Evolutionary conservation across 192 early-diverging fungal genomes (phyloP), one percentile per base, ranked within the genome.

Genomic region (Podila verticillata): DNA sequence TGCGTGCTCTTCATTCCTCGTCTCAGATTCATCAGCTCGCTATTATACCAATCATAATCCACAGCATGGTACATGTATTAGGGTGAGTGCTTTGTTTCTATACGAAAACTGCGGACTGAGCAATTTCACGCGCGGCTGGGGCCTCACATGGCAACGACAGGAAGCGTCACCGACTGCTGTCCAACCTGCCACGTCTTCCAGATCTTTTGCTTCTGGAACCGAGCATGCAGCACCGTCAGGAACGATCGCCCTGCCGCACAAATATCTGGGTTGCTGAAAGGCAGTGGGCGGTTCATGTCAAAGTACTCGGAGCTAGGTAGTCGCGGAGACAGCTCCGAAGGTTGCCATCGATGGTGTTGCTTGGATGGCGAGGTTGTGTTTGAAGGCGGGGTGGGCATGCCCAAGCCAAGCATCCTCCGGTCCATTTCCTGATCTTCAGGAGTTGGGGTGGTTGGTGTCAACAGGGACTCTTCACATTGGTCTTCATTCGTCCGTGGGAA

Each of bases 121-220:
- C 36, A 39, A 2, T 9, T 6, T 35, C 9, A 35, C n/a, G n/a
- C n/a, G 9, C 35, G 9, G 35, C 35, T 35, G 10, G 13, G 10
- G 36, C 2, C 22, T 51, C 22, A 64, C 32, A 65, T 64, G 31
- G 74, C 74, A 9, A 77, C 74, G 7, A 77, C 74, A 26, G 74
- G 74, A 4, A 77, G 48, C 1, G 44, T 70, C 20, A 77, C 74
- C 3, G 51, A 69, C 29, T 77, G 57, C n/a, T 70, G 74, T 20
- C 63, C 68, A 36, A 77, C 68, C 34, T 77, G 28, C 74, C 74
- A 77, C 7, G 68, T 44, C 57, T 65, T 70, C 62, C 61, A 77
- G 2, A 70, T 32, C 6, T 4, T 1, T 24, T 77, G 74, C 17
- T 49, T 48, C 31, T 62, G 57, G 58, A 77, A 77, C 17, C 74